These are phyloP conservation scores for Trichocladium uniseriatum DNA, from an alignment of 495 filamentous ascomycete genomes.

Conservation along the genomic window DNA sequence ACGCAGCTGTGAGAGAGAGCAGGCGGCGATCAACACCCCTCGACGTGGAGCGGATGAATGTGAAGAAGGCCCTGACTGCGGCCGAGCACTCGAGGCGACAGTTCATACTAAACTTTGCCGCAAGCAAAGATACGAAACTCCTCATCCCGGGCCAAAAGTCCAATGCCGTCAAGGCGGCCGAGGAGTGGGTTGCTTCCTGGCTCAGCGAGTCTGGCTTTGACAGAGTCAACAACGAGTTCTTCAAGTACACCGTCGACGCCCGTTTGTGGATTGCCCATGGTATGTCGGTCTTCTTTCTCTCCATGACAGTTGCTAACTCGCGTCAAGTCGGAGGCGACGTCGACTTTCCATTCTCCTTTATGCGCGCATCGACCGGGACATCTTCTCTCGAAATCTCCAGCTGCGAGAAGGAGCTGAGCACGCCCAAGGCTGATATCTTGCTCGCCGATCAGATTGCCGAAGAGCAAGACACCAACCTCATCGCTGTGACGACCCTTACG, in stretches of 20 bases:
- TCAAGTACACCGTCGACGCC: slow-evolving; percentile 25
- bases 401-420: too few species aligned
- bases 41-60: slow-evolving; percentile 22
- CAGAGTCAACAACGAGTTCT: slow-evolving; percentile 20
- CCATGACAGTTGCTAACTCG: slow-evolving; percentile 1
- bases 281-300: not conserved
- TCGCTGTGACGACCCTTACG: not conserved
- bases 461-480: too few species aligned
- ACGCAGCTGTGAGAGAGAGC: slow-evolving; percentile 22
- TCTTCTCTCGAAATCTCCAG: too few species aligned
- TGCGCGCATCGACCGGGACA: slow-evolving; percentile 7
- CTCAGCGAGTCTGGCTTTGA: slow-evolving; percentile 17
- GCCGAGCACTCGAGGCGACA: slow-evolving; percentile 27
- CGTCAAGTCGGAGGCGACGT: slow-evolving; percentile 18
- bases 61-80: slow-evolving; percentile 24
- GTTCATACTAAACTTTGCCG: slow-evolving; percentile 27
- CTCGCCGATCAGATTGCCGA: too few species aligned
- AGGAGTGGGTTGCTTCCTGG: slow-evolving; percentile 21
- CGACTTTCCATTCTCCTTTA: slow-evolving; percentile 24
- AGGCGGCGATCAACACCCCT: slow-evolving; percentile 15
- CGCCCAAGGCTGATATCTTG: too few species aligned
- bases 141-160: slow-evolving; percentile 26
- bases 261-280: slow-evolving; percentile 20
- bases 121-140: slow-evolving; percentile 21
- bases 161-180: slow-evolving; percentile 23